Conservation (phyloP, 2,329 filamentous ascomycete genomes). For the Corniculantispora saksenae region DNA sequence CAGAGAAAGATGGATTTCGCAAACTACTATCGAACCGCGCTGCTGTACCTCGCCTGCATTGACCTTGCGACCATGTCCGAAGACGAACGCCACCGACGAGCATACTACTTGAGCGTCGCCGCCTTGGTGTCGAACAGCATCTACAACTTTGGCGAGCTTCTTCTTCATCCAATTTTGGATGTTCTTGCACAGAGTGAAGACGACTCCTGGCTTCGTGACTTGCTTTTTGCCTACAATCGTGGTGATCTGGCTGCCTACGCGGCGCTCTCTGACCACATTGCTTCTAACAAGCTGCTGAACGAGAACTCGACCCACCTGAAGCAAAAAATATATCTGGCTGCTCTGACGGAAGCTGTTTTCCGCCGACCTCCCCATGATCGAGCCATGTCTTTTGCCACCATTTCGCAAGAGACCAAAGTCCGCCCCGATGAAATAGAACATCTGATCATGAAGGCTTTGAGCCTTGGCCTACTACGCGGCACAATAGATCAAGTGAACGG, state of each 20-base stretch:
- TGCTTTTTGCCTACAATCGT: conserved; percentile 97
- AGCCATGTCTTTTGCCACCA: conserved; percentile 87
- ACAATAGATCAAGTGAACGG: conserved; percentile 96
- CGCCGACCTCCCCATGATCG: conserved; percentile 93
- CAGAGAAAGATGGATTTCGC: conserved; percentile 84
- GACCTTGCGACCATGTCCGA: conserved; percentile 74
- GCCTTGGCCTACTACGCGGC: conserved; percentile 82
- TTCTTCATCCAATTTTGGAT: conserved; percentile 93
- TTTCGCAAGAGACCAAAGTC: conserved; percentile 90
- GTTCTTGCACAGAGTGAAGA: conserved; percentile 69
- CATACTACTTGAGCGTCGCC: conserved; percentile 89
- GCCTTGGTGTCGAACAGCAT: conserved; percentile 92
- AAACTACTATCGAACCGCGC: conserved; percentile 94
- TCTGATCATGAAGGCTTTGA: conserved; percentile 98
- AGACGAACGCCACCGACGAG: conserved; percentile 76
- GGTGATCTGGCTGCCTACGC: conserved; percentile 90
- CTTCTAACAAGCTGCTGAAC: conserved; percentile 75
- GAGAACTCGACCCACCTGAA: conserved; percentile 82
- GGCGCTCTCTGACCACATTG: conserved; percentile 76
- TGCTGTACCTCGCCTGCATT: conserved; percentile 96
- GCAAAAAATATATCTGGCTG: conserved; percentile 97
- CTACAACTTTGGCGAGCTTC: conserved; percentile 99
- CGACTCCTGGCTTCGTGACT: conserved; percentile 85
- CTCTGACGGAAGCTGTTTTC: conserved; percentile 94
- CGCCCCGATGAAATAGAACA: conserved; percentile 92